Conservation (phyloP, 805 yeast genomes). For the Ogataea glucozyma region DNA sequence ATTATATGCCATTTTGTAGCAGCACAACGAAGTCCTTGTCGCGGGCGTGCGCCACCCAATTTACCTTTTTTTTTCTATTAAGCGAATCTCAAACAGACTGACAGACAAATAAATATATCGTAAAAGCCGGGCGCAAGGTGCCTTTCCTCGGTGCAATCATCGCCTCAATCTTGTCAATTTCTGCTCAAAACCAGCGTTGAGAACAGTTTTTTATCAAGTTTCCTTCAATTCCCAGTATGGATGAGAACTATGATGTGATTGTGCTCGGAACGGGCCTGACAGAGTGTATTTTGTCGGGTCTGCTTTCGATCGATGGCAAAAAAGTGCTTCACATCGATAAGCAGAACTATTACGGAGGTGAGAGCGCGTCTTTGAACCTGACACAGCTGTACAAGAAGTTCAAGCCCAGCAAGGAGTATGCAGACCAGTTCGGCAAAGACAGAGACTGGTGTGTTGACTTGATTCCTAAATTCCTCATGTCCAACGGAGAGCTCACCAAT, state of each 20-base stretch:
- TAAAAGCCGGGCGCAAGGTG: too few relatives aligned
- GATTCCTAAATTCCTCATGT: conserved; percentile 96
- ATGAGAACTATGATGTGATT: conserved; percentile 94
- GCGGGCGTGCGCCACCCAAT: too few relatives aligned
- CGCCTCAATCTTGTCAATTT: too few relatives aligned
- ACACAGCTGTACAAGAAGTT: conserved; percentile 76
- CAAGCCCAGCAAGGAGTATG: conserved; percentile 77
- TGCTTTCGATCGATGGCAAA: conserved; percentile 96
- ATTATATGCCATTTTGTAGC: too few relatives aligned
- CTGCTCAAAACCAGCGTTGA: too few relatives aligned
- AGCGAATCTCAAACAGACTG: too few relatives aligned
- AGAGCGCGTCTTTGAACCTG: conserved; percentile 80
- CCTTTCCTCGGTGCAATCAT: too few relatives aligned
- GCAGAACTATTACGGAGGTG: conserved; percentile 96
- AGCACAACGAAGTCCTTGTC: too few relatives aligned
- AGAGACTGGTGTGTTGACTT: conserved; percentile 98
- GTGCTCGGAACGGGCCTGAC: conserved; percentile 94
- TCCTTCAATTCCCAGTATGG: too few relatives aligned
- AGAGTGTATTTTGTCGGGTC: conserved; percentile 92
- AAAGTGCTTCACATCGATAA: conserved; percentile 95
- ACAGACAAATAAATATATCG: too few relatives aligned
- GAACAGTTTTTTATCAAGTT: too few relatives aligned
- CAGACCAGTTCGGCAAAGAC: conserved; percentile 77
- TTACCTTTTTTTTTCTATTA: too few relatives aligned
- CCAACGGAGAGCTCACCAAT: conserved; percentile 95